phyloP scores from a whole-genome alignment of 2,329 filamentous ascomycete species.

The Penicillium sp. region DNA sequence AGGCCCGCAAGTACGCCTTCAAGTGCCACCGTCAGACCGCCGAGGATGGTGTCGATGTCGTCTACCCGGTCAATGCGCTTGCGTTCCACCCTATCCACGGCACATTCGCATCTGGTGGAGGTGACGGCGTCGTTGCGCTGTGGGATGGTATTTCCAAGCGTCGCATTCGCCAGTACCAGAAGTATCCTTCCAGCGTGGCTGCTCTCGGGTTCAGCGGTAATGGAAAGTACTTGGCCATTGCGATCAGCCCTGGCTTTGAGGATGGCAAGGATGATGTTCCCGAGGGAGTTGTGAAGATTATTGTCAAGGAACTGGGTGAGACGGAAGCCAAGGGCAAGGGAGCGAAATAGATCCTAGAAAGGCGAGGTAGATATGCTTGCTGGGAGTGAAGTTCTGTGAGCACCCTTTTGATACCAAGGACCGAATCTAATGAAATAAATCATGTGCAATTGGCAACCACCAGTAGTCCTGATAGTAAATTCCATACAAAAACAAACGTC shows the following conservation, averaged over 20 bases:
- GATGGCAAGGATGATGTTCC: constrained; percentile 79
- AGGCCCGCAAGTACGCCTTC: constrained; percentile 96
- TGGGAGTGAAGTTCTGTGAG: not conserved
- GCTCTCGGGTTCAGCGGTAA: constrained; percentile 77
- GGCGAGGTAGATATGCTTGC: constrained; percentile 15
- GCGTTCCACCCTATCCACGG: constrained; percentile 83
- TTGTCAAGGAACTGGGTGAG: constrained; percentile 82
- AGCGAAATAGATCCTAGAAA: constrained; percentile 59
- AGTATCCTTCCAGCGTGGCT: constrained; percentile 78
- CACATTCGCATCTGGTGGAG: constrained; percentile 87
- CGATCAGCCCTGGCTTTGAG: constrained; percentile 85
- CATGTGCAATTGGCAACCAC: constrained; percentile 16
- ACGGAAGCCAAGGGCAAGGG: constrained; percentile 88
- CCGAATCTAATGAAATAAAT: constrained; percentile 29
- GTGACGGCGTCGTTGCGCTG: constrained; percentile 87
- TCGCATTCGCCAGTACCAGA: constrained; percentile 86
- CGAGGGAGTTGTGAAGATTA: constrained; percentile 75
- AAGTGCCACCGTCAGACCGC: constrained; percentile 89
- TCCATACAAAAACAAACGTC: constrained; percentile 2
- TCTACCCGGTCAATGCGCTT: constrained; percentile 89
- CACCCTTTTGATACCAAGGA: constrained; percentile 29
- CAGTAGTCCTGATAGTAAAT: not conserved
- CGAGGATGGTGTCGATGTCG: constrained; percentile 71
- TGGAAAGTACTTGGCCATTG: constrained; percentile 79
- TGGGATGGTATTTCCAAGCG: constrained; percentile 94